Evolutionary conservation across 495 filamentous ascomycete genomes (phyloP).

Genomic region (Neurospora tetraspora): DNA sequence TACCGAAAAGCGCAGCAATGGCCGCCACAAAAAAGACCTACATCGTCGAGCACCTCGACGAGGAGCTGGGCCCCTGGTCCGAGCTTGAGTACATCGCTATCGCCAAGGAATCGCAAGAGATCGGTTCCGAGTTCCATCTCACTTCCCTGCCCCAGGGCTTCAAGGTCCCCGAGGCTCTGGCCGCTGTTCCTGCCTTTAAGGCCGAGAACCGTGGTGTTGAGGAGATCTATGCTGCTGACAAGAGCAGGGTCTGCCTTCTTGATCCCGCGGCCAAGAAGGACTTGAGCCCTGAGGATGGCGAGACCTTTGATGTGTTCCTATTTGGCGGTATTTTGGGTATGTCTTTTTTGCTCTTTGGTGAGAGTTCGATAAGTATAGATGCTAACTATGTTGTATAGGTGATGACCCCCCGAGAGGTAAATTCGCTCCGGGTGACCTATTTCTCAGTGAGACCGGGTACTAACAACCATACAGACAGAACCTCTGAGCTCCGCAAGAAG

Average conservation of each 20-base stretch:
- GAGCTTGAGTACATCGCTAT: conserved; percentile 82
- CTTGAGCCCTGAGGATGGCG: conserved; percentile 71
- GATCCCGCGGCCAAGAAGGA: conserved; percentile 77
- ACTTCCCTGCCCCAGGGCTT: conserved; percentile 68
- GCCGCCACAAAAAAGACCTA: conserved; percentile 46
- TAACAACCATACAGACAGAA: conserved; percentile 56
- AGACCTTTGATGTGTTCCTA: conserved; percentile 77
- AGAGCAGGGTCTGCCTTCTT: conserved; percentile 68
- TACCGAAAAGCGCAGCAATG: too few relatives aligned
- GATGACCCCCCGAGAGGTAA: conserved; percentile 92
- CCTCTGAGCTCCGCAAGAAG: conserved; percentile 83
- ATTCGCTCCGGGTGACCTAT: conserved; percentile 7
- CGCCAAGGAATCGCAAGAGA: conserved; percentile 61
- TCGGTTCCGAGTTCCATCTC: conserved; percentile 63
- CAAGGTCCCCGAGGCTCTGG: conserved; percentile 54
- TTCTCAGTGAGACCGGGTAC: not conserved
- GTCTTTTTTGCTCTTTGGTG: conserved; percentile 18
- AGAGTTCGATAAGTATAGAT: too few relatives aligned
- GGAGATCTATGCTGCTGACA: conserved; percentile 54
- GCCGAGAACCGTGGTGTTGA: conserved; percentile 69
- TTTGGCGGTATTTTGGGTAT: conserved; percentile 93
- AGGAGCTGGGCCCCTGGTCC: conserved; percentile 91
- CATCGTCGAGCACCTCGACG: conserved; percentile 88
- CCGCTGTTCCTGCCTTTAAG: conserved; percentile 46
- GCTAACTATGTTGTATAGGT: conserved; percentile 39